Base-by-base conservation (phyloP, 257 asterid genomes). In the Solanum bulbocastanum region DNA sequence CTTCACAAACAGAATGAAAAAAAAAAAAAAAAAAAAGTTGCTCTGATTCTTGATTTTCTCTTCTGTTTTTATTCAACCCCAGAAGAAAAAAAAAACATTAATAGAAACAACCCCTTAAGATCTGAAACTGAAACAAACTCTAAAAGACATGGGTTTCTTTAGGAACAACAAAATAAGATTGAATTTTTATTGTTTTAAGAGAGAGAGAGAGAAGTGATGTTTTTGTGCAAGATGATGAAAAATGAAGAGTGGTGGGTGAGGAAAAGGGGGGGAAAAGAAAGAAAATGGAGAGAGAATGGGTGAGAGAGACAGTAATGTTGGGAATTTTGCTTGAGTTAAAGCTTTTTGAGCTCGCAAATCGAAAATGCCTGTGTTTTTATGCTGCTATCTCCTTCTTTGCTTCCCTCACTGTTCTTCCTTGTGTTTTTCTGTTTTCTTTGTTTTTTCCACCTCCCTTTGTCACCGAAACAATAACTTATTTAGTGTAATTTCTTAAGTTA, bases 261-360 rank as follows among this genome's bases (percentile, higher is more conserved):
- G 73, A 88, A 69, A 84, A 66, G 25, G 35, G 73, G 73, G 65
- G 44, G 22, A 5, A 14, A 83, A 73, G 87, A 79, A 27, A 83
- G 86, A 87, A 81, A 87, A 74, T 78, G 79, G 39, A 42, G 87
- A 87, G 89, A 91, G 89, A 79, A 71, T 88, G 88, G 40, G 78
- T 15, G 89, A 69, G 86, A 68, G 83, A 85, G 25, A 85, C 27
- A 27, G 79, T 1, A 42, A 60, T 44, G 68, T 46, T 49, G 20
- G 40, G 60, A 30, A 73, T 35, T 79, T 46, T 46, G 66, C 10
- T 81, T 16, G 66, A 44, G 68, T 86, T 40, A 5, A 49, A 86
- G 83, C 69, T 46, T 44, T 40, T 6, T 27, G 65, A 79, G 97
- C 98, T 92, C 98, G 94, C 85, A 91, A 93, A 93, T 93, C 98